phyloP scores from a whole-genome alignment of 2,329 filamentous ascomycete genomes.

The Cladosporium sp. region DNA sequence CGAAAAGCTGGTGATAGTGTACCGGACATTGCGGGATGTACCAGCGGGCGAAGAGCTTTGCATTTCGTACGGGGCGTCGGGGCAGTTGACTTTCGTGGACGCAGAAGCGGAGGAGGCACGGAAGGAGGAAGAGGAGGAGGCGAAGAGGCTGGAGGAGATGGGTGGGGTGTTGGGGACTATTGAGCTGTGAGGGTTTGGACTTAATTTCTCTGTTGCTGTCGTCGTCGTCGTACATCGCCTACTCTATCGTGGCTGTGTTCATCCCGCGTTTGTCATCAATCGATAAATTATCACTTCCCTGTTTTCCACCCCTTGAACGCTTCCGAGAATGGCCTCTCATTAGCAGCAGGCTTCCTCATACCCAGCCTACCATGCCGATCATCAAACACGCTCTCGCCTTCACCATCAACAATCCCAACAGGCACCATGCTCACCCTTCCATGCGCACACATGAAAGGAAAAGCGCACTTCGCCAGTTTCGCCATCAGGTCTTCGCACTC shows the following conservation, averaged over 20 bases:
- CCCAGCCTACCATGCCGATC: neutral
- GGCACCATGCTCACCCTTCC: conserved; percentile 59
- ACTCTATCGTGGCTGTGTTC: neutral
- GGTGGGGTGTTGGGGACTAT: conserved; percentile 44
- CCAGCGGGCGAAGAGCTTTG: conserved; percentile 56
- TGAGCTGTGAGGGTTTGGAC: conserved; percentile 35
- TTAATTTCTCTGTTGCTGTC: no score
- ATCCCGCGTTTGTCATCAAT: no score
- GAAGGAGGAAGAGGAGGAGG: conserved; percentile 11
- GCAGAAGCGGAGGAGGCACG: conserved; percentile 32
- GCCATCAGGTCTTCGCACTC: conserved; percentile 62
- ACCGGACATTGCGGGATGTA: conserved; percentile 53
- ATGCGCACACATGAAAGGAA: conserved; percentile 84
- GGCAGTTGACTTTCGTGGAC: conserved; percentile 48
- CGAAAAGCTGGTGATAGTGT: conserved; percentile 47
- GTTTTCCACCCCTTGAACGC: neutral
- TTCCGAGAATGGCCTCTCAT: neutral
- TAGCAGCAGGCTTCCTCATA: no score
- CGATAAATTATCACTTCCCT: neutral
- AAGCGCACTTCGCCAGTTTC: conserved; percentile 62
- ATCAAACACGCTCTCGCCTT: conserved; percentile 23
- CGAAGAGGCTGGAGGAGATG: conserved; percentile 34
- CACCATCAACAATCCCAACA: conserved; percentile 29
- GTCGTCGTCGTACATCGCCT: neutral
- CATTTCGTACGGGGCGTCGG: conserved; percentile 49